Evolutionary conservation across 2,329 filamentous ascomycete species (phyloP).

Genomic region (Orbilia quercus): DNA sequence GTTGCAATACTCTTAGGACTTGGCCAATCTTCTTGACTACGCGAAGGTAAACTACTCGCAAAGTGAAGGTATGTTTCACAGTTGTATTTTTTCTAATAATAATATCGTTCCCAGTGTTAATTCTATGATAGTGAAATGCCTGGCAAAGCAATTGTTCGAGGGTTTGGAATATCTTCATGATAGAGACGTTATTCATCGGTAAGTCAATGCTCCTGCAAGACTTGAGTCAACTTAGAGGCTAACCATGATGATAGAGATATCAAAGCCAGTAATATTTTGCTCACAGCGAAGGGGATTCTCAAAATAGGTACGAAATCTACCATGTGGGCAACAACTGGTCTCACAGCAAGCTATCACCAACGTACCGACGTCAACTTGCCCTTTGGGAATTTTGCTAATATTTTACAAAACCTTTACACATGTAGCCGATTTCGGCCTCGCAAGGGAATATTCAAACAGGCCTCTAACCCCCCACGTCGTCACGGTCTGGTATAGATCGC

Average conservation of each 20-base stretch:
- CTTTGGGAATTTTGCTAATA: neutral
- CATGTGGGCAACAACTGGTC: too few relatives aligned
- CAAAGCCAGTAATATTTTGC: slow-evolving; percentile 63
- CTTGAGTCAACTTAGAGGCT: neutral
- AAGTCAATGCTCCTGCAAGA: slow-evolving; percentile 9
- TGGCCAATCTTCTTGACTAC: slow-evolving; percentile 63
- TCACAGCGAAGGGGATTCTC: slow-evolving; percentile 61
- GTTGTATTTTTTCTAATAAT: neutral
- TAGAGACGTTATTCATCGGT: slow-evolving; percentile 63
- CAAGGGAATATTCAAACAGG: slow-evolving; percentile 61
- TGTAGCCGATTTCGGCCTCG: slow-evolving; percentile 62
- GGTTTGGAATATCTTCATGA: slow-evolving; percentile 63
- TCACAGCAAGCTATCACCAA: too few relatives aligned
- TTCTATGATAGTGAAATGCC: slow-evolving; percentile 61
- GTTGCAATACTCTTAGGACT: slow-evolving; percentile 60
- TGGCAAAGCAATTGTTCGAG: slow-evolving; percentile 62
- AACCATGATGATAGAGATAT: slow-evolving; percentile 61
- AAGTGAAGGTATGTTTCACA: slow-evolving; percentile 61
- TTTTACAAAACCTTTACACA: slow-evolving; percentile 1
- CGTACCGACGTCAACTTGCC: neutral
- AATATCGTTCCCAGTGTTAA: neutral
- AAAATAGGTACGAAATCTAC: slow-evolving; percentile 61
- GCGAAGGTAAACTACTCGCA: slow-evolving; percentile 61
- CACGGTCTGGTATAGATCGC: slow-evolving; percentile 98
- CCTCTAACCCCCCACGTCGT: slow-evolving; percentile 72